Base-by-base conservation (phyloP, 202 grass and related monocot genomes). In the Carex sylvatica region DNA sequence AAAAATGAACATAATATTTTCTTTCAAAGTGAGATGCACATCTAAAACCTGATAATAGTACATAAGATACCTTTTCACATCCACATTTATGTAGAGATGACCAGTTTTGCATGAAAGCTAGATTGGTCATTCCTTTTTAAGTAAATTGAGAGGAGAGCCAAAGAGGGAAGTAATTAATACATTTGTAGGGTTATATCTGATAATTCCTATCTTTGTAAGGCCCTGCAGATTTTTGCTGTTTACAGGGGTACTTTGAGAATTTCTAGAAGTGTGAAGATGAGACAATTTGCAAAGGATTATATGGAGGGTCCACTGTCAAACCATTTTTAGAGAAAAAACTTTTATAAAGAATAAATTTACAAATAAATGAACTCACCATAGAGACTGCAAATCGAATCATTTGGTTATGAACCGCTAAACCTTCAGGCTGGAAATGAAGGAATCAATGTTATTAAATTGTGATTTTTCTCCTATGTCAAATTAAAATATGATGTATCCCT, bases 371-470 rank as follows among this genome's bases (percentile, higher is more conserved):
- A 61, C 87, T 85, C 65, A 88, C 83, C 70, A 85, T 82, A 58
- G 83, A 88, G 46, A 88, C 31, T 82, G 83, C 83, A 85, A 82
- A 82, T 78, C 23, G 79, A 65, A 88, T 85, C 22, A 88, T 44
- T 33, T 82, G 52, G 61, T 85, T 88, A 38, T 82, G 74, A 23
- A 65, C 46, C 9, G 78, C 47, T 70, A 79, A 69, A 19, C 67
- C 77, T 77, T 85, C 70, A 51, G 87, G 87, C 87, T 85, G 83
- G 40, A 85, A 78, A 85, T 77, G 15, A 77, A n/a, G 49, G 16
- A 77, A 56, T 36, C 15, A 20, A 58, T 9, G 0, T 77, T 58
- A 58, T 58, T 77, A 56, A 58, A 77, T 77, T 77, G 26, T 49
- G 16, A 35, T 36, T 36, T 19, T 46, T 53, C 20, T 5, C 70